A percentile compares a stretch with the other conserved stretches of the same genome.
Conservation (phyloP, 495 filamentous ascomycete species). For the Aspergillus campestris region DNA sequence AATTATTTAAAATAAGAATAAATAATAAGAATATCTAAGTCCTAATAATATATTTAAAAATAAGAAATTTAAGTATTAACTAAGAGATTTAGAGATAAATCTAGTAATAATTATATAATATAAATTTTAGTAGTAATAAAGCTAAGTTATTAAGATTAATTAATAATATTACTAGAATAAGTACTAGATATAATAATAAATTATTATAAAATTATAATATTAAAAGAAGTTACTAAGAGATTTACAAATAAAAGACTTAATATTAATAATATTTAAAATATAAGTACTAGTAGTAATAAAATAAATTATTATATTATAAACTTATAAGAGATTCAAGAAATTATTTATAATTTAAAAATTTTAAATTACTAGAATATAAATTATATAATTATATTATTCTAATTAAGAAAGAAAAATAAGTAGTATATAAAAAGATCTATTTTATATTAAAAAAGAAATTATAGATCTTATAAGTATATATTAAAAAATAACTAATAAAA, state of each 20-base stretch:
- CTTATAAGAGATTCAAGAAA: neutral
- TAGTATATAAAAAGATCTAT: constrained; percentile 4
- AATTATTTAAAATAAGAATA: too few species aligned
- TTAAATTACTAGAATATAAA: constrained; percentile 2
- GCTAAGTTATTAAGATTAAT: too few species aligned
- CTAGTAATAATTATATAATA: too few species aligned
- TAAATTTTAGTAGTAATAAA: neutral
- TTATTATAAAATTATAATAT: neutral
- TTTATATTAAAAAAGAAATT: constrained; percentile 2
- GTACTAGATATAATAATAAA: neutral
- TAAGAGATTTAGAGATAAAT: too few species aligned
- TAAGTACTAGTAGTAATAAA: neutral
- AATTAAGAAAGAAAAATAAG: neutral
- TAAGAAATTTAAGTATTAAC: too few species aligned
- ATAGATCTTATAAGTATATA: constrained; percentile 1
- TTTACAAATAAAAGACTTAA: neutral
- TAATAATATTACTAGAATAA: too few species aligned
- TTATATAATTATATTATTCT: constrained; percentile 1
- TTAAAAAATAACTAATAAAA: constrained; percentile 2
- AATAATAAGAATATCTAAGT: too few species aligned
- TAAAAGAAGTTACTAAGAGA: neutral
- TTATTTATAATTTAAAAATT: constrained; percentile 5
- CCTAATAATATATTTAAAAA: too few species aligned
- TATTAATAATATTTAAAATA: neutral
- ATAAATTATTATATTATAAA: neutral